Base-by-base conservation (phyloP, 2,329 filamentous ascomycete genomes). In the Nemania diffusa region DNA sequence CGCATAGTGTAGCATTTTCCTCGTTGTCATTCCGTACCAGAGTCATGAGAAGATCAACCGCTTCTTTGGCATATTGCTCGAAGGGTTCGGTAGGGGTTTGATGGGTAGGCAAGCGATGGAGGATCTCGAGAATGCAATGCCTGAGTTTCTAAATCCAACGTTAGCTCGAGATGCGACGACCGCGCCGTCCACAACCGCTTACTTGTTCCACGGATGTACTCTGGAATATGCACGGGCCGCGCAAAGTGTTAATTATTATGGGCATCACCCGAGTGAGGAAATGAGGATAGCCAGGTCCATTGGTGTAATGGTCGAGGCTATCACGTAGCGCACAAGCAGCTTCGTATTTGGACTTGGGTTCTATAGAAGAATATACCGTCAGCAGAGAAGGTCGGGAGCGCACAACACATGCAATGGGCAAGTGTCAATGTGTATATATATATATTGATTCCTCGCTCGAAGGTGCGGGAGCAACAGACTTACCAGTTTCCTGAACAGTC, bases 1-100 rank as follows among this genome's bases (percentile, higher is more conserved):
- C 93, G 78, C 95, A 97, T 69, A 99, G 83, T n/a, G 97, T 93
- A 1, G 95, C 96, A 84, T 99, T 99, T 70, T 99, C 96, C 81
- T 99, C 96, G 75, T 99, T 99, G 80, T 99, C 96, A 48, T 89
- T 91, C 73, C 91, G 90, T 67, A 98, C 94, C 65, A 99, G 83
- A 62, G 88, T 87, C 90, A 98, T 95, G 70, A 98, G 86, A 72
- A 97, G 86, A 77, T 97, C 94, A 67, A 97, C 93, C 68, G 97
- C 90, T 77, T 97, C 93, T 71, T 90, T 87, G 44, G 95, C 94
- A 79, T 95, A 97, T 0, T 91, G 92, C 78, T 98, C 94, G 80
- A 97, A 90, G 0, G 89, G 89, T 74, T 97, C 94, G 61, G 89
- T 81, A 1, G 93, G 91, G 44, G 86, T 88, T n/a, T 84, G 86